Percentiles rank a stretch among this genome's conserved stretches.
These are phyloP conservation scores for Scutellaria baicalensis DNA, from an alignment of 257 asterid species.

Conservation along the genomic window DNA sequence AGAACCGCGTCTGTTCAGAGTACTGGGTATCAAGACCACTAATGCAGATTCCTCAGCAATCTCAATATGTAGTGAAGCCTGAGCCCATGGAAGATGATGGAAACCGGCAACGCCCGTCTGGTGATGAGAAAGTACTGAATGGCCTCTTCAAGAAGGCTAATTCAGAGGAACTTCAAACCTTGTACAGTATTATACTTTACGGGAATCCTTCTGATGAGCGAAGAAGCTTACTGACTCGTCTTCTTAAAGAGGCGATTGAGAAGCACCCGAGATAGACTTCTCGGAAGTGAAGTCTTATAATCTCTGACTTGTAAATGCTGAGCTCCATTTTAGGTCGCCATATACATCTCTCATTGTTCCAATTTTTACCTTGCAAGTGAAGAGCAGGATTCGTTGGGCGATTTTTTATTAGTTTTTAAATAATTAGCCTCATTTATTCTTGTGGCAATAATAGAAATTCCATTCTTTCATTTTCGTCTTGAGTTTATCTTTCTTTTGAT, in stretches of 20 bases:
- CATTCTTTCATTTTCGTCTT: slow-evolving; percentile 20
- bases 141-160: slow-evolving; percentile 70
- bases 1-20: slow-evolving; percentile 42
- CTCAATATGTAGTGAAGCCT: slow-evolving; percentile 28
- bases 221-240: slow-evolving; percentile 42
- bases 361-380: slow-evolving; percentile 23
- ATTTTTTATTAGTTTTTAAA: slow-evolving; percentile 1
- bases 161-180: slow-evolving; percentile 56
- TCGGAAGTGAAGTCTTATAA: slow-evolving; percentile 1
- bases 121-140: slow-evolving; percentile 32
- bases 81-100: slow-evolving; percentile 39
- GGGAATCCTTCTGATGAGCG: slow-evolving; percentile 31
- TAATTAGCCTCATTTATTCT: slow-evolving; percentile 20
- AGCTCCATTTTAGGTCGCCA: slow-evolving; percentile 32
- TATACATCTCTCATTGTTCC: slow-evolving; percentile 15
- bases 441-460: slow-evolving; percentile 20
- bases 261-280: slow-evolving; percentile 32
- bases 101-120: slow-evolving; percentile 16
- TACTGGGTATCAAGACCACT: slow-evolving; percentile 90
- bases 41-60: slow-evolving; percentile 59
- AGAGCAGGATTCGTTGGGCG: slow-evolving; percentile 23
- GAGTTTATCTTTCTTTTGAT: neutral
- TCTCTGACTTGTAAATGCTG: slow-evolving; percentile 31
- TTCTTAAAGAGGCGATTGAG: slow-evolving; percentile 54
- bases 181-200: slow-evolving; percentile 42